phyloP scores from a whole-genome alignment of 345 rosid genomes.

The Salix koriyanagi region DNA sequence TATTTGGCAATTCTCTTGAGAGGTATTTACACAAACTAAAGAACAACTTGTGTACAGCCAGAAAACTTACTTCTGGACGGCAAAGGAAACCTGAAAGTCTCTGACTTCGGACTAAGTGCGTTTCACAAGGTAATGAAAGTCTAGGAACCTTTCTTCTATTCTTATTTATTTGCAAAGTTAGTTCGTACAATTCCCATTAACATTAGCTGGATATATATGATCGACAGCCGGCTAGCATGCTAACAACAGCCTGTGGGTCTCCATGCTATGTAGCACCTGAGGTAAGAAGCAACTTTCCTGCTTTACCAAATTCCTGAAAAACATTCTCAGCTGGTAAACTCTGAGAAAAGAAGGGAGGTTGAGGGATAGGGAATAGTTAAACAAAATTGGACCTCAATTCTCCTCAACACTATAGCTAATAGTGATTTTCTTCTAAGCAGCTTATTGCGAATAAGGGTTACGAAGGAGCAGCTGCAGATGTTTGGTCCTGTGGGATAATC shows the following conservation, averaged over 20 bases:
- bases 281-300: conserved; percentile 35
- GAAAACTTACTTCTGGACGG: conserved; percentile 74
- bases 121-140: conserved; percentile 46
- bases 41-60: conserved; percentile 44
- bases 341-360: background rate
- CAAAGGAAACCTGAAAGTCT: conserved; percentile 74
- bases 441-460: conserved; percentile 66
- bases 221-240: conserved; percentile 67
- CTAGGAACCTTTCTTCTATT: background rate
- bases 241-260: conserved; percentile 89
- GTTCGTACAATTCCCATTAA: background rate
- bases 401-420: conserved; percentile 10
- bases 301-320: background rate
- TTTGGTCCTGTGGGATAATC: conserved; percentile 92
- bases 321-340: background rate
- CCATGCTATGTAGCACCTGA: conserved; percentile 93
- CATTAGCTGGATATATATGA: conserved; percentile 13
- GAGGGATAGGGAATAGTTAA: background rate
- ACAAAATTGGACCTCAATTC: conserved; percentile 3
- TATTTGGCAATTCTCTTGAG: background rate
- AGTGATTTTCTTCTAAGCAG: conserved; percentile 38
- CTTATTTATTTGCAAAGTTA: background rate
- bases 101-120: conserved; percentile 85
- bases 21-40: conserved; percentile 1
- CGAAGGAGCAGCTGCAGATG: conserved; percentile 81